A percentile compares a stretch with the other conserved stretches of the same genome.
These are phyloP conservation scores for Colletotrichum karsti DNA, from an alignment of 2,329 filamentous ascomycete genomes.

Conservation along the genomic window DNA sequence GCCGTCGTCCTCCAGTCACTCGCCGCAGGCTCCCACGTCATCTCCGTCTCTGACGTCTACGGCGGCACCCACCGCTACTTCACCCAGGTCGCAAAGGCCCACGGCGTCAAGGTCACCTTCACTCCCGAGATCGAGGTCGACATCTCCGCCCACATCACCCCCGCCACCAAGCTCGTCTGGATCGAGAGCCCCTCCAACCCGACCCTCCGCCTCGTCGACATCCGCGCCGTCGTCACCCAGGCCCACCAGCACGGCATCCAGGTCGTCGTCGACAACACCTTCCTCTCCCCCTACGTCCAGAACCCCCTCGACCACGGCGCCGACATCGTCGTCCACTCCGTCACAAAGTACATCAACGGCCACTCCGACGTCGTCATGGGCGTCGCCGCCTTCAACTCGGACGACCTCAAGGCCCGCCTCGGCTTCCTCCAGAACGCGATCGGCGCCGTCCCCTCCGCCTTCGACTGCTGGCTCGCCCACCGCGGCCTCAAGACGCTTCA, in stretches of 20 bases:
- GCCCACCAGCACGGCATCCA: conserved; percentile 90
- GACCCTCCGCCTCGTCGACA: conserved; percentile 91
- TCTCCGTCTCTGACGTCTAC: conserved; percentile 97
- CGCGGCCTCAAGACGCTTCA: conserved; percentile 97
- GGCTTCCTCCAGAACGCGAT: conserved; percentile 97
- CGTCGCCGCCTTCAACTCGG: conserved; percentile 92
- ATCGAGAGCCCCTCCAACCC: conserved; percentile 97
- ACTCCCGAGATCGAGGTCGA: conserved; percentile 92
- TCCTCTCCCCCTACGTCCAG: conserved; percentile 95
- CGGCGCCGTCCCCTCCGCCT: conserved; percentile 91
- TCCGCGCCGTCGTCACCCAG: conserved; percentile 81
- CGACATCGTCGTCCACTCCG: conserved; percentile 95
- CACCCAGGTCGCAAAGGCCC: conserved; percentile 94
- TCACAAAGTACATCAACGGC: conserved; percentile 99
- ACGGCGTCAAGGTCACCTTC: conserved; percentile 95
- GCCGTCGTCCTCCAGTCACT: conserved; percentile 93
- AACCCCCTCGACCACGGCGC: conserved; percentile 95
- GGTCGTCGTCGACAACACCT: conserved; percentile 99
- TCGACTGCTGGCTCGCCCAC: conserved; percentile 98
- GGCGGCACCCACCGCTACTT: conserved; percentile 99
- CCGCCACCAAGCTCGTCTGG: conserved; percentile 94
- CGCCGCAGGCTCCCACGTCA: conserved; percentile 89
- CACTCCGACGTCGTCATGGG: conserved; percentile 98
- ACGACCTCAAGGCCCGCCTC: conserved; percentile 78
- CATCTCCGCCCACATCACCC: conserved; percentile 83